A percentile compares a stretch with the other conserved stretches of the same genome.
These are phyloP conservation scores for Coemansia sp. DNA, from an alignment of 192 early-diverging fungal genomes.

Conservation along the genomic window DNA sequence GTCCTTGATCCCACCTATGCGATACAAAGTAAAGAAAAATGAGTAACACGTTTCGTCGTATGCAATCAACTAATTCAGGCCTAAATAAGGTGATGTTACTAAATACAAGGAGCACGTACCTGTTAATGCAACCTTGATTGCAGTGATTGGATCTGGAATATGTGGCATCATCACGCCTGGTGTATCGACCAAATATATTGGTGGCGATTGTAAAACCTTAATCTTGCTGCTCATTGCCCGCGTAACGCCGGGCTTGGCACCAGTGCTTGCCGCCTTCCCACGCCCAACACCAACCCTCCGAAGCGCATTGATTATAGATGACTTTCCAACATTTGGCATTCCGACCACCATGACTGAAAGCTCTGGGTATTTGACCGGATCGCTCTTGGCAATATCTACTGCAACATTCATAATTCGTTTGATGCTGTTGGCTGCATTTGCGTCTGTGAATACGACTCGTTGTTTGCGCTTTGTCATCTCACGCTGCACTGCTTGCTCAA, in stretches of 20 bases:
- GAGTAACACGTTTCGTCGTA: too few species aligned
- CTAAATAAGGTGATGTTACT: background rate
- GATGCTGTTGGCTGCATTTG: conserved; percentile 58
- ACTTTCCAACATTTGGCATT: conserved; percentile 97
- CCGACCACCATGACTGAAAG: conserved; percentile 79
- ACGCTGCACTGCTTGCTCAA: conserved; percentile 27
- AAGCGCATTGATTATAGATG: conserved; percentile 85
- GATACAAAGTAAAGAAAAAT: background rate
- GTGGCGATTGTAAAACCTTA: conserved; percentile 84
- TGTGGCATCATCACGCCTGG: conserved; percentile 92
- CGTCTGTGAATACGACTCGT: conserved; percentile 64
- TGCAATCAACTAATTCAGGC: conserved; percentile 3
- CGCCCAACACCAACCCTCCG: conserved; percentile 70
- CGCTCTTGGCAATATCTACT: conserved; percentile 47
- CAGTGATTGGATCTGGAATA: conserved; percentile 73
- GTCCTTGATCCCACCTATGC: conserved; percentile 72
- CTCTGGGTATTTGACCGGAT: conserved; percentile 43
- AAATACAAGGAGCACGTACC: conserved; percentile 31
- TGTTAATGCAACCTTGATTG: conserved; percentile 87
- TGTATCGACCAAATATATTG: conserved; percentile 90
- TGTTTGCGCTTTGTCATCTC: conserved; percentile 49
- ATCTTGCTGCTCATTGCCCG: conserved; percentile 67
- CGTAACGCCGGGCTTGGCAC: conserved; percentile 86
- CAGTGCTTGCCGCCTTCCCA: conserved; percentile 81
- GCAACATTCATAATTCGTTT: conserved; percentile 68